Evolutionary conservation across 2,329 filamentous ascomycete genomes (phyloP).

Genomic region (Bisporella sp.): DNA sequence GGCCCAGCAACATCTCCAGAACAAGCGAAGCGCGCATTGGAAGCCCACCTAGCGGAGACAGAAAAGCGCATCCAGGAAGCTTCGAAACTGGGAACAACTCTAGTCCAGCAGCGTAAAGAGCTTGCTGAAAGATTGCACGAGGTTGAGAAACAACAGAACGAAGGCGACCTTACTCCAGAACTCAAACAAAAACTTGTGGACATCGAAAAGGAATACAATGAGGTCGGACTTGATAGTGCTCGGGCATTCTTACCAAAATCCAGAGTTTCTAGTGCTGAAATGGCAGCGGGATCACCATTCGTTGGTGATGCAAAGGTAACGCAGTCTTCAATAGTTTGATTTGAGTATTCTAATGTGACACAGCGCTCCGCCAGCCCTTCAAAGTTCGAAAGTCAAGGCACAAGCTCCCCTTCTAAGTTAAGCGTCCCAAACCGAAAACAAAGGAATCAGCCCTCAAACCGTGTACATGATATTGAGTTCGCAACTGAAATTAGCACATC

Average conservation of each 20-base stretch:
- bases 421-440: constrained; percentile 81
- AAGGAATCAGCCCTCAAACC: constrained; percentile 80
- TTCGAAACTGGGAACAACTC: constrained; percentile 77
- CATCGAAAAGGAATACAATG: constrained; percentile 91
- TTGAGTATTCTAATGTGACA: constrained; percentile 14
- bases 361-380: constrained; percentile 66
- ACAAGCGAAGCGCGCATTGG: constrained; percentile 80
- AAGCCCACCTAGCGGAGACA: constrained; percentile 88
- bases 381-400: constrained; percentile 78
- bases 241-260: constrained; percentile 83
- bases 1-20: constrained; percentile 72
- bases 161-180: constrained; percentile 75
- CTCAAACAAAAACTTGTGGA: constrained; percentile 76
- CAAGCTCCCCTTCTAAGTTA: constrained; percentile 82
- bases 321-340: neutral
- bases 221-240: constrained; percentile 83
- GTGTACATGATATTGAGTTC: constrained; percentile 94
- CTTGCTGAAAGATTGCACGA: constrained; percentile 77
- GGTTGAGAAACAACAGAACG: constrained; percentile 69
- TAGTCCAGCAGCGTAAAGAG: constrained; percentile 81
- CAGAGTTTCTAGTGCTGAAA: constrained; percentile 66
- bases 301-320: constrained; percentile 39
- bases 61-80: constrained; percentile 87
- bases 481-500: constrained; percentile 98
- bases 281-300: constrained; percentile 34